phyloP scores from a whole-genome alignment of 257 asterid species.

The Datura wrightii region DNA sequence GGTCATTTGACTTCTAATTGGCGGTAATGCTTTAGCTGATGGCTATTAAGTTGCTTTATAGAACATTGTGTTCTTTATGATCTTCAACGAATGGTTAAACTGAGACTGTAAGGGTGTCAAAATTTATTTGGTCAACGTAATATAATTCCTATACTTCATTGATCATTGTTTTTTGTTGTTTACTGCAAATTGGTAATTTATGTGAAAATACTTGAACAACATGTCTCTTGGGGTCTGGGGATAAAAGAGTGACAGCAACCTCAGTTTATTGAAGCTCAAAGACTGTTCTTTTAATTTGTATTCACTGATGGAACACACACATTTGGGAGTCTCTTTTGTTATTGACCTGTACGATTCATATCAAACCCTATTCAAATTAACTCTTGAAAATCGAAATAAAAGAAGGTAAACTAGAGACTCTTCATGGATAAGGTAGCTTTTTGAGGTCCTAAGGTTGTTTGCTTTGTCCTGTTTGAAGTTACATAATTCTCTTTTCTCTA shows the following conservation, averaged over 20 bases:
- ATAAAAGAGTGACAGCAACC: background rate
- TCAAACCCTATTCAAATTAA: background rate
- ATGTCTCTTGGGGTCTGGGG: background rate
- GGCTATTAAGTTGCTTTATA: background rate
- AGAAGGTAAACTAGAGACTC: background rate
- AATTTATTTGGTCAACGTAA: background rate
- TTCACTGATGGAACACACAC: background rate
- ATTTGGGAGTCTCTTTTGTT: background rate
- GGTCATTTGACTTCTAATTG: background rate
- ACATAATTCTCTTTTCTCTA: constrained; percentile 4
- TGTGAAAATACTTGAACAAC: background rate
- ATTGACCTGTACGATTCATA: background rate
- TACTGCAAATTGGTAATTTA: background rate
- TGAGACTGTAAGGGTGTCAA: background rate
- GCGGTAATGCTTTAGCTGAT: background rate
- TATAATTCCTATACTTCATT: background rate
- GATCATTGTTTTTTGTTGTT: background rate
- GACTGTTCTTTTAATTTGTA: background rate
- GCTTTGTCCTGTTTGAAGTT: background rate
- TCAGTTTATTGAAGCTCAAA: background rate
- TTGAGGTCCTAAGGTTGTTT: constrained; percentile 4
- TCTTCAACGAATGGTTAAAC: background rate
- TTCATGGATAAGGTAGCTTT: background rate
- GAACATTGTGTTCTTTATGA: background rate
- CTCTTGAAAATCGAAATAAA: background rate